Base-by-base conservation (phyloP, 495 filamentous ascomycete species). In the Parathielavia hyrcaniae region DNA sequence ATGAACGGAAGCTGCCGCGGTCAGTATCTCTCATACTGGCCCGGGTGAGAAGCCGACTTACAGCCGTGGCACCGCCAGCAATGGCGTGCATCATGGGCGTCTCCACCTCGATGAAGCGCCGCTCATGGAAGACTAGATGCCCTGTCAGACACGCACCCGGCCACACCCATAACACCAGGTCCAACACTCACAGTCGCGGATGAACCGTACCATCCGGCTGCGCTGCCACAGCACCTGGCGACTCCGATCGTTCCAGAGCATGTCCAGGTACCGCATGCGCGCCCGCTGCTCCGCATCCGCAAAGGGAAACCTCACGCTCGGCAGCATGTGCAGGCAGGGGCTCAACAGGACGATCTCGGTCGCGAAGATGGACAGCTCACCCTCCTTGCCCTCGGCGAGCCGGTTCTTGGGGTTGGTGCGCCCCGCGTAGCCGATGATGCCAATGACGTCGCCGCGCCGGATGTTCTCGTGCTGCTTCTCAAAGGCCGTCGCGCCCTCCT, bases 51-150 rank as follows among this genome's bases (percentile, higher is more conserved):
- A 1, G 19, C 12, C 17, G 13, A 65, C 63, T 58, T 60, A 65
- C 63, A 32, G 93, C 93, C 9, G 95, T 97, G 19, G 93, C 93
- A 59, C 93, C 93, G 66, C 93, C 93, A 30, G 92, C 91, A 68
- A 95, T 93, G 56, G 87, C 82, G 67, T 96, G 95, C 86, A 99
- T 89, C 83, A 97, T 95, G 10, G 95, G 95, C 1, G 93, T 97
- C 75, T 97, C 88, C n/a, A 97, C 90, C 71, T 97, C 91, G 49
- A 87, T 78, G 69, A 97, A 98, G 57, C 90, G 89, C 50, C 83
- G 79, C 53, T 79, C 79, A 63, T 97, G 89, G 63, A 98, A 89
- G 79, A 83, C 57, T 65, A 30, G 19, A 6, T 38, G n/a, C n/a
- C 4, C 23, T 19, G 55, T 60, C 39, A 65, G 57, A 2, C 34